Percentiles rank a stretch among this genome's conserved stretches.
phyloP scores from a whole-genome alignment of 208 protist genomes.

The Trypanosoma lewisi region DNA sequence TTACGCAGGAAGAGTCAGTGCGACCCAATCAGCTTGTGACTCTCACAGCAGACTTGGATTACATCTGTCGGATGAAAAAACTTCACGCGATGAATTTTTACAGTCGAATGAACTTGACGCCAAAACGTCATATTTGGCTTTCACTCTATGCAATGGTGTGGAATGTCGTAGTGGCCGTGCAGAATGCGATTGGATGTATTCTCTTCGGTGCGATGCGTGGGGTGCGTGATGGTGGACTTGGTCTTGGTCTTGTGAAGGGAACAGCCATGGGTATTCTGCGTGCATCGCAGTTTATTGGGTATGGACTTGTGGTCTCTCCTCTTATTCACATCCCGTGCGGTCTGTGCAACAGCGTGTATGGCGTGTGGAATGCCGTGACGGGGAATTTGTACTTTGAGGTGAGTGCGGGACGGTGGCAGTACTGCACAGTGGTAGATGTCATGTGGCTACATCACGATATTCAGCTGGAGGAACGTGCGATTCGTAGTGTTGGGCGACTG shows the following conservation, averaged over 20 bases:
- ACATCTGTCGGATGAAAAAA: conserved; percentile 49
- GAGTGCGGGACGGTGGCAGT: conserved; percentile 67
- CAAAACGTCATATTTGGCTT: conserved; percentile 67
- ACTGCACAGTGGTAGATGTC: conserved; percentile 44
- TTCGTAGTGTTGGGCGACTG: conserved; percentile 68
- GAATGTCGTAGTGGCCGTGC: conserved; percentile 52
- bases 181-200: conserved; percentile 61
- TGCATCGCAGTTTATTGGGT: conserved; percentile 46
- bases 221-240: conserved; percentile 17
- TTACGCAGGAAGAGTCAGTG: not conserved
- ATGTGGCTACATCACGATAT: conserved; percentile 45
- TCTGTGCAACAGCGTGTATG: conserved; percentile 62
- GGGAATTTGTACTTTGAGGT: conserved; percentile 75
- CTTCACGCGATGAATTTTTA: conserved; percentile 82
- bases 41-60: conserved; percentile 49
- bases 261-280: conserved; percentile 12
- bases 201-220: conserved; percentile 46
- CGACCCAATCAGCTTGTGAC: conserved; percentile 11
- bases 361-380: conserved; percentile 56
- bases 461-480: conserved; percentile 61
- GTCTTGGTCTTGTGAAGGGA: conserved; percentile 21
- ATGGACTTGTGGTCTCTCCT: conserved; percentile 70
- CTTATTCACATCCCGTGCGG: conserved; percentile 60
- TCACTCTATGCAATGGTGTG: conserved; percentile 58
- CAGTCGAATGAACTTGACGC: conserved; percentile 68